Evolutionary conservation across 78 protist genomes (phyloP), one percentile per base, ranked within the genome.

Genomic region (Bodo saltans): DNA sequence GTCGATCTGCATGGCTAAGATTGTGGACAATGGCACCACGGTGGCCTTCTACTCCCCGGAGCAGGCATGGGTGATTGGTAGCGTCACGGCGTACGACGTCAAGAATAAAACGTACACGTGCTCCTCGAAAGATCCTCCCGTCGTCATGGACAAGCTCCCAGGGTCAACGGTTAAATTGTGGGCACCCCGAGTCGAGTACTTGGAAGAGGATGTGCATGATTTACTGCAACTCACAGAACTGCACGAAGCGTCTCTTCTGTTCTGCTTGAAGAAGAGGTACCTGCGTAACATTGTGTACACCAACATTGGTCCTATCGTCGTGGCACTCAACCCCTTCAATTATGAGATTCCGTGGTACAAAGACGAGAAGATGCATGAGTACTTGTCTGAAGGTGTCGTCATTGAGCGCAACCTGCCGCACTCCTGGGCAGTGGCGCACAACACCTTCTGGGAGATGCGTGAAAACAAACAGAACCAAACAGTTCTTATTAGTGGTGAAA

Each of bases 281-380:
- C 12, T 81, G 4, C 11, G 74, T 25, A 75, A 74, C 29, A 12
- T n/a, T 0, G 60, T 75, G 17, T 81, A 90, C 79, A 83, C 90
- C 27, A 30, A 42, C 72, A 84, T 84, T 0, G 96, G 96, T 29
- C 29, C 86, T 34, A 90, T 93, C 30, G 53, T 93, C 34, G 69
- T 93, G 29, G 92, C 96, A 21, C 87, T 91, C 68, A 92, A 92
- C 53, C 93, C 95, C 8, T 91, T 68, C 74, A 85, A 72, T 86
- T 81, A 40, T 87, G 89, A 33, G 72, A 89, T 74, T 75, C 80
- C 84, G 53, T 68, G 41, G 87, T 91, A 74, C 88, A 82, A 2
- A 78, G 83, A 30, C 70, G 86, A 25, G 83, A 88, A 42, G 90
- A 91, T 81, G 91, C 83, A 25, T 83, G 85, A 70, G 92, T 40